phyloP scores from a whole-genome alignment of 495 filamentous ascomycete species.

The Venustampulla echinocandica region DNA sequence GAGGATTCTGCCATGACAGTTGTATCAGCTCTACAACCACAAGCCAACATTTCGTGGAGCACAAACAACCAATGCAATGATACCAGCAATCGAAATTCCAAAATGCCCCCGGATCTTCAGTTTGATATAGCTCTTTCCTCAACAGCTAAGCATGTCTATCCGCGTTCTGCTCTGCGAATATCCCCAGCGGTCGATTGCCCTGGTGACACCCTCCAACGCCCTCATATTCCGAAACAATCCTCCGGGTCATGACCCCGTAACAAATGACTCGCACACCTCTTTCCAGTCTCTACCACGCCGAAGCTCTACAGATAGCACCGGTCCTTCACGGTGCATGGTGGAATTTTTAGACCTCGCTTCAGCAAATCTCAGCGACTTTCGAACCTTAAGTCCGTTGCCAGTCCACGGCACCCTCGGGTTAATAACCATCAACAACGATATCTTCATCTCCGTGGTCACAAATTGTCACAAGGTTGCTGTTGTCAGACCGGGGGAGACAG shows the following conservation, averaged over 20 bases:
- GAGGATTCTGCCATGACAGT: no score
- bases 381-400: constrained; percentile 58
- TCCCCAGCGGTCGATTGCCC: constrained; percentile 75
- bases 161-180: constrained; percentile 63
- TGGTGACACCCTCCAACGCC: constrained; percentile 67
- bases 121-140: no score
- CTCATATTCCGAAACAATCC: constrained; percentile 73
- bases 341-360: constrained; percentile 65
- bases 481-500: constrained; percentile 76
- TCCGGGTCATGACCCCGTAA: constrained; percentile 41
- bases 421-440: constrained; percentile 74
- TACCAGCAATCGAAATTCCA: no score
- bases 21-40: no score
- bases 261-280: constrained; percentile 43
- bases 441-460: constrained; percentile 89
- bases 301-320: constrained; percentile 28
- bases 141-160: constrained; percentile 36
- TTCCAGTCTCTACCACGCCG: constrained; percentile 29
- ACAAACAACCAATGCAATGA: no score
- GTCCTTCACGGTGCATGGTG: constrained; percentile 67
- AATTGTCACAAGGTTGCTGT: constrained; percentile 67
- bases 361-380: constrained; percentile 63
- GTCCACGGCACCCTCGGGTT: constrained; percentile 85
- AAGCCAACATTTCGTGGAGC: no score
- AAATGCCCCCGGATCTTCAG: no score